phyloP scores from a whole-genome alignment of 1,139 yeast genomes.

The Arxiozyma slooffiae region DNA sequence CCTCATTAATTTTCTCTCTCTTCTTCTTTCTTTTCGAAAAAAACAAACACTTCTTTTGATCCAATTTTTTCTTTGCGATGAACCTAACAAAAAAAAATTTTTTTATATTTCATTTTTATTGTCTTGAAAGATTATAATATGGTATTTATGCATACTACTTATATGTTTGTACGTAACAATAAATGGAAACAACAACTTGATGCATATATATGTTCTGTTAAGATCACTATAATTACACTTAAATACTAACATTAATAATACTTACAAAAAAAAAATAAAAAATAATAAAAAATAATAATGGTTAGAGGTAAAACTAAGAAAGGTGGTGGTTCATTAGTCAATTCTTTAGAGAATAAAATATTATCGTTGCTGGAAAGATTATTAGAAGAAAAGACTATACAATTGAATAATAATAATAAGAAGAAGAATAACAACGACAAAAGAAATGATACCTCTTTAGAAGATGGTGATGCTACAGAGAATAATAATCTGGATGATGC shows the following conservation, averaged over 20 bases:
- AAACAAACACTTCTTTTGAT: too few species aligned
- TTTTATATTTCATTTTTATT: too few species aligned
- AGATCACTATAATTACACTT: too few species aligned
- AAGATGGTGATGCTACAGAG: not conserved
- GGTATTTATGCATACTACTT: too few species aligned
- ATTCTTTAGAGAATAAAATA: slow-evolving; percentile 41
- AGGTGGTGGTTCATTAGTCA: slow-evolving; percentile 1
- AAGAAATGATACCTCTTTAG: not conserved
- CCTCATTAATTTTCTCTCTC: too few species aligned
- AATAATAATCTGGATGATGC: slow-evolving; percentile 11
- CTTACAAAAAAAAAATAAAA: not conserved
- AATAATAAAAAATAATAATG: slow-evolving; percentile 13
- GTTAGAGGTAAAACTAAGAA: slow-evolving; percentile 14
- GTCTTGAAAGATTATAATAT: not conserved
- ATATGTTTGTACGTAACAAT: too few species aligned
- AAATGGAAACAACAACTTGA: too few species aligned
- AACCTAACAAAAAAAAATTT: too few species aligned
- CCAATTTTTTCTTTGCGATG: too few species aligned
- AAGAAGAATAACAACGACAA: slow-evolving; percentile 13
- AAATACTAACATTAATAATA: not conserved
- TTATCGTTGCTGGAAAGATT: slow-evolving; percentile 41
- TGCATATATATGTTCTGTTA: too few species aligned
- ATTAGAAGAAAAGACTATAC: slow-evolving; percentile 42
- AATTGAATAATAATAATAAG: slow-evolving; percentile 9
- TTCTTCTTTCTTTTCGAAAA: too few species aligned